Evolutionary conservation across 768 basidiomycete species (phyloP).

Genomic region (Leccinellum rugosiceps): DNA sequence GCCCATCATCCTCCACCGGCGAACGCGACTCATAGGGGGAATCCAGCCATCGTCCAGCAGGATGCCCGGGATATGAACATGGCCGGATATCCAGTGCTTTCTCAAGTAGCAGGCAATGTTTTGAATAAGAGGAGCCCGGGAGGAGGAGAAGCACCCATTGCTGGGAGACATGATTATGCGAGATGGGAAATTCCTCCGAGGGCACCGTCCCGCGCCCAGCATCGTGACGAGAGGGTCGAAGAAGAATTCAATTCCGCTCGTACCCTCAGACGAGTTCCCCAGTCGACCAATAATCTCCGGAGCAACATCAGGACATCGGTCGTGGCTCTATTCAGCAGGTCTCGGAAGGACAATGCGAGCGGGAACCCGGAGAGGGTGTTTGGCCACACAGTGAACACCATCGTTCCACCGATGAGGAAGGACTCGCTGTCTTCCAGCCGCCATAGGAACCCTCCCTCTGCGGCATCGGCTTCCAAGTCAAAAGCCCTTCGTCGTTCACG

Average conservation of each 20-base stretch:
- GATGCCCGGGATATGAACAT: not conserved
- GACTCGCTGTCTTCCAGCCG: conserved; percentile 11
- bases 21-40: not conserved
- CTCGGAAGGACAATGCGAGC: not conserved
- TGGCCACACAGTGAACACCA: conserved; percentile 13
- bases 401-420: conserved; percentile 11
- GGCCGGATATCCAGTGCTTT: conserved; percentile 14
- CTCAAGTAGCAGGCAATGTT: conserved; percentile 16
- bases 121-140: conserved; percentile 1
- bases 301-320: conserved; percentile 2
- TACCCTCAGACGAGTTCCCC: conserved; percentile 10
- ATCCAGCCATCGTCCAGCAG: not conserved
- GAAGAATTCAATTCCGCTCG: conserved; percentile 3
- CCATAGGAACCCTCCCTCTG: not conserved
- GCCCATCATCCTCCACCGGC: not conserved
- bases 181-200: conserved; percentile 2
- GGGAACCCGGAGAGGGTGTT: conserved; percentile 10
- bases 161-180: not conserved
- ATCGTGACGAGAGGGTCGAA: not conserved
- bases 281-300: conserved; percentile 3
- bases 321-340: conserved; percentile 1
- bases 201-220: not conserved
- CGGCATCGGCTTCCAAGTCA: not conserved
- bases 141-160: conserved; percentile 1
- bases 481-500: conserved; percentile 25